phyloP scores from a whole-genome alignment of 805 yeast species.

The Saccharomyces eubayanus region DNA sequence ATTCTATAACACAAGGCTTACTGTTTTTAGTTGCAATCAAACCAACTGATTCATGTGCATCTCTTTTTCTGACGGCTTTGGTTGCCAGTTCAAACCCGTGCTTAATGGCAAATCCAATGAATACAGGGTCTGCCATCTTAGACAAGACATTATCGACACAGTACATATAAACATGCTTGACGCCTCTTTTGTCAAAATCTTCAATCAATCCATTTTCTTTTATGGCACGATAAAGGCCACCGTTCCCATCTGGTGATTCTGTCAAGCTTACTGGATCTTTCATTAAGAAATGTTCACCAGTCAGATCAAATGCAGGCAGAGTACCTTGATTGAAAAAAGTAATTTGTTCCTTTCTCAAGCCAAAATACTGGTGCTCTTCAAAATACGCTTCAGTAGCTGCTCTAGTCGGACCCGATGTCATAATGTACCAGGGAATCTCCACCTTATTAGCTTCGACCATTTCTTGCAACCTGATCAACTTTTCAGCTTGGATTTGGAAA shows the following conservation, averaged over 20 bases:
- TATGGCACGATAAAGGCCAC: conserved; percentile 88
- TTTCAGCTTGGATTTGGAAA: conserved; percentile 90
- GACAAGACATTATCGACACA: conserved; percentile 94
- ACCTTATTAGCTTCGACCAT: conserved; percentile 12
- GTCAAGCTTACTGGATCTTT: conserved; percentile 49
- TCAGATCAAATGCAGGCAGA: conserved; percentile 72
- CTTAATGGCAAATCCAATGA: conserved; percentile 71
- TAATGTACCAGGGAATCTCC: conserved; percentile 73
- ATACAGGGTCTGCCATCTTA: conserved; percentile 83
- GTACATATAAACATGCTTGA: conserved; percentile 89
- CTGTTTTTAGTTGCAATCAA: conserved; percentile 65
- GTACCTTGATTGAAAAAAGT: conserved; percentile 90
- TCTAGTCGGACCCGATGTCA: conserved; percentile 91
- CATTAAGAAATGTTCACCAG: conserved; percentile 64
- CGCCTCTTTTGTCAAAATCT: conserved; percentile 59
- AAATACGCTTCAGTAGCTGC: conserved; percentile 67
- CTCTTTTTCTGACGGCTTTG: conserved; percentile 88
- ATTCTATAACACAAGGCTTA: conserved; percentile 86
- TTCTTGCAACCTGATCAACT: conserved; percentile 54
- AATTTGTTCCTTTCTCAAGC: conserved; percentile 52
- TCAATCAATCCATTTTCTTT: conserved; percentile 51
- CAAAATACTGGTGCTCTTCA: conserved; percentile 54
- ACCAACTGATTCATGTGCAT: conserved; percentile 84
- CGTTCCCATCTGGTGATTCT: conserved; percentile 96
- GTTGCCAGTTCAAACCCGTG: conserved; percentile 72